Evolutionary conservation across 495 filamentous ascomycete species (phyloP).

Genomic region (Penicillium silybi): DNA sequence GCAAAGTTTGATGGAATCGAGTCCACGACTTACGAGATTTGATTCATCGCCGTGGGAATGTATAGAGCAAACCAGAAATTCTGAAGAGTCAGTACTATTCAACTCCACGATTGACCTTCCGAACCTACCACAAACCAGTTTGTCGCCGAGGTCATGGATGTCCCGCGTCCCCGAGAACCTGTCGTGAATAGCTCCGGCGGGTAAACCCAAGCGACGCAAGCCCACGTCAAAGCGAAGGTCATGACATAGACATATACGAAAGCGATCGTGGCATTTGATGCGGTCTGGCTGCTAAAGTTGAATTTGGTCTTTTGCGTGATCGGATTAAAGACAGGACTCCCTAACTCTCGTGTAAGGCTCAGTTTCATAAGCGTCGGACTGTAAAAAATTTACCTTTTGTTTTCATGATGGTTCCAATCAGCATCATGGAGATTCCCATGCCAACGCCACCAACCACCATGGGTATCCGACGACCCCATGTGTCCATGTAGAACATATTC

Average conservation of each 20-base stretch:
- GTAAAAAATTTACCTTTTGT: slow-evolving; percentile 9
- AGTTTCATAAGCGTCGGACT: neutral
- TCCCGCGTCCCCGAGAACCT: slow-evolving; percentile 15
- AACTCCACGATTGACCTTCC: neutral
- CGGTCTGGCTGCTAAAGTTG: slow-evolving; percentile 9
- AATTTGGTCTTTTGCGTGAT: slow-evolving; percentile 27
- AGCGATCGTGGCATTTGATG: slow-evolving; percentile 17
- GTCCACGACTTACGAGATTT: slow-evolving; percentile 19
- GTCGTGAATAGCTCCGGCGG: slow-evolving; percentile 16
- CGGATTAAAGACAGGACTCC: slow-evolving; percentile 19
- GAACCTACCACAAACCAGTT: slow-evolving; percentile 24
- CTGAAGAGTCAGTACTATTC: neutral
- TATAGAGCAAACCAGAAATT: slow-evolving; percentile 30
- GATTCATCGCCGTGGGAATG: slow-evolving; percentile 22
- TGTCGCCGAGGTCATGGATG: slow-evolving; percentile 18
- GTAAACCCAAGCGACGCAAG: slow-evolving; percentile 21
- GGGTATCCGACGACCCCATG: slow-evolving; percentile 20
- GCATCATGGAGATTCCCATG: slow-evolving; percentile 27
- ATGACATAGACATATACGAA: slow-evolving; percentile 22
- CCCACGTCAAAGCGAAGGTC: slow-evolving; percentile 17
- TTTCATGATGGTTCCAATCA: slow-evolving; percentile 27
- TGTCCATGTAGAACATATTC: slow-evolving; percentile 25
- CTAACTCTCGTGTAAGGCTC: slow-evolving; percentile 1
- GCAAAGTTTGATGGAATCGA: neutral
- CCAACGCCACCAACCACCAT: slow-evolving; percentile 25